Evolutionary conservation across 1,139 yeast species (phyloP).

Genomic region (Blastobotrys petasosporus): DNA sequence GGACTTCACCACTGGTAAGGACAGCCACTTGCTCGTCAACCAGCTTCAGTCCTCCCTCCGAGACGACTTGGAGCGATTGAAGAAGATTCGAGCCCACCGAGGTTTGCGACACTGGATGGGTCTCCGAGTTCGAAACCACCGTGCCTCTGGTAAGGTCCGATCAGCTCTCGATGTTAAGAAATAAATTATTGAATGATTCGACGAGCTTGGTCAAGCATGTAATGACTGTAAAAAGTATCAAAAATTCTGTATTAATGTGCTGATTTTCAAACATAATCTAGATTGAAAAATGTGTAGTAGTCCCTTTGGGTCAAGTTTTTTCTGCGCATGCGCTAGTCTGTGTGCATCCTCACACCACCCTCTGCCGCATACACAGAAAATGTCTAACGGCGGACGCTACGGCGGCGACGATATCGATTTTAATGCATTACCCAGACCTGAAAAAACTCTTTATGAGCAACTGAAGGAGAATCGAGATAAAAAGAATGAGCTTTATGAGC

Average conservation of each 20-base stretch:
- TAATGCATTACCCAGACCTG: not conserved
- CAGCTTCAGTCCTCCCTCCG: conserved; percentile 98
- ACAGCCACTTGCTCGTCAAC: conserved; percentile 98
- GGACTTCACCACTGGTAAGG: conserved; percentile 98
- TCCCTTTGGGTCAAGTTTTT: no score
- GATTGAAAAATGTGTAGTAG: no score
- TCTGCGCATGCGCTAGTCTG: no score
- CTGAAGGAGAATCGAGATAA: conserved; percentile 12
- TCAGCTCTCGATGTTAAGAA: conserved; percentile 3
- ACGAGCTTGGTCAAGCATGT: no score
- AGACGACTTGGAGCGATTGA: conserved; percentile 99
- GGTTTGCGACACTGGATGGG: conserved; percentile 99
- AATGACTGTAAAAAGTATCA: no score
- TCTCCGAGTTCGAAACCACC: conserved; percentile 53
- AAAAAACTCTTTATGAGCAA: conserved; percentile 1
- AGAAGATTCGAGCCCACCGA: conserved; percentile 99
- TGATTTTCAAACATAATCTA: no score
- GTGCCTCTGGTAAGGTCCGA: conserved; percentile 6
- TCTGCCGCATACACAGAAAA: no score
- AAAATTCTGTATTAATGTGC: no score
- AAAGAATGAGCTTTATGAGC: conserved; percentile 16
- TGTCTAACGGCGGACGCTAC: no score
- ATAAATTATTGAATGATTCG: conserved; percentile 1
- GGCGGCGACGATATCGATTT: not conserved
- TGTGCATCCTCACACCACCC: no score